Conservation (phyloP, 257 asterid species). For the Phtheirospermum japonicum region DNA sequence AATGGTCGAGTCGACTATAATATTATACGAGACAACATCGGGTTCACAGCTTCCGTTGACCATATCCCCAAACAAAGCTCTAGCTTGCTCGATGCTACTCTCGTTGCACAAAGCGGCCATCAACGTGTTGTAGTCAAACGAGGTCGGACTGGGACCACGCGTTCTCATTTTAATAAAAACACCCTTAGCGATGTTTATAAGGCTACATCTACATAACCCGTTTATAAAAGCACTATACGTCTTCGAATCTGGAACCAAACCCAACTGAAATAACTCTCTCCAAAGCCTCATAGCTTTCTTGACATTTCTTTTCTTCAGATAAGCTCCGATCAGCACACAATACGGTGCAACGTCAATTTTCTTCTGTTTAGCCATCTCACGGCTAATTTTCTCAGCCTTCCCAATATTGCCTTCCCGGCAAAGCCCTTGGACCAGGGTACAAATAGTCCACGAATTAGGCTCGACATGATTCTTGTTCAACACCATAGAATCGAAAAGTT, state of each 20-base stretch:
- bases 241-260: slow-evolving; percentile 48
- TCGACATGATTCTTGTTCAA: slow-evolving; percentile 32
- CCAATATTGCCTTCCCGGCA: slow-evolving; percentile 50
- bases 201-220: slow-evolving; percentile 56
- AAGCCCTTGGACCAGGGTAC: slow-evolving; percentile 54
- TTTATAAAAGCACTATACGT: slow-evolving; percentile 42
- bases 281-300: slow-evolving; percentile 50
- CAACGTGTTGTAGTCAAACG: slow-evolving; percentile 52
- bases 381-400: slow-evolving; percentile 49
- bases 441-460: slow-evolving; percentile 53
- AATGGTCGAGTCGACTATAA: slow-evolving; percentile 47
- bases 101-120: slow-evolving; percentile 62
- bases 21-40: slow-evolving; percentile 55
- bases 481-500: slow-evolving; percentile 50
- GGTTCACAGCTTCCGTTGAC: slow-evolving; percentile 39
- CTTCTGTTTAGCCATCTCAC: slow-evolving; percentile 40
- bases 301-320: slow-evolving; percentile 44
- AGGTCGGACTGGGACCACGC: slow-evolving; percentile 42
- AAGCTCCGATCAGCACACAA: slow-evolving; percentile 51
- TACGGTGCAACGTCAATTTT: slow-evolving; percentile 39
- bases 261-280: slow-evolving; percentile 43
- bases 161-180: slow-evolving; percentile 48
- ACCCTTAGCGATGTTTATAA: slow-evolving; percentile 65
- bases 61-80: slow-evolving; percentile 53
- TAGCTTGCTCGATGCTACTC: slow-evolving; percentile 68